Evolutionary conservation across 495 filamentous ascomycete species (phyloP), one percentile per base, ranked within the genome.

Genomic region (Neurospora sp.): DNA sequence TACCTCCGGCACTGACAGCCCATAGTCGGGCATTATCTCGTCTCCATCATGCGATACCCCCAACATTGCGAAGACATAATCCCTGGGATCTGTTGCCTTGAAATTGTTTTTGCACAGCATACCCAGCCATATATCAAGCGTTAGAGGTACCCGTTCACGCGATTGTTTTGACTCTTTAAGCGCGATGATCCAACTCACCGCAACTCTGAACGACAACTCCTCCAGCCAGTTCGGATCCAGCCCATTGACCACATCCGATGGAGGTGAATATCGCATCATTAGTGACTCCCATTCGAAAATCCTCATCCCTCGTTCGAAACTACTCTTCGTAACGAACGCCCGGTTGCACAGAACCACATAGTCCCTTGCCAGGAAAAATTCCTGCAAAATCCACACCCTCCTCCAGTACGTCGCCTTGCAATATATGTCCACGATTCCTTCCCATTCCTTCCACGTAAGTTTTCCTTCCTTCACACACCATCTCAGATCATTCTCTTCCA

Each of bases 101-200:
- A 12, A 53, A 1, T 1, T 1, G 0, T 22, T 0, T 1, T 1
- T 1, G 5, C 6, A 31, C 53, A 16, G 0, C 12, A 1, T 4
- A 4, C 16, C 6, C 53, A 61, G 2, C 53, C 53, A 61, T 0
- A 1, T 8, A 16, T 35, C 22, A 31, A 59, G 20, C 12, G 22
- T 59, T 41, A 39, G 38, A 8, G 38, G 38, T 8, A 39, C 8
- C 8, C 38, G 8, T 9, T 39, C 38, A 8, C 38, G 38, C 31
- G 31, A 39, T 9, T 9, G 39, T 40, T 10, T 10, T 10, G 39
- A 40, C 8, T 40, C 39, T 10, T 10, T 40, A 40, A 40, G 9
- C 38, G 38, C 8, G 38, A 39, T 39, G 8, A 9, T 39, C 38
- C 7, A 9, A 39, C 8, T 39, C 8, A 39, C 8, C 38, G 38